Evolutionary conservation across 495 filamentous ascomycete genomes (phyloP).

Genomic region (Pseudoneurospora amorphoporcata): DNA sequence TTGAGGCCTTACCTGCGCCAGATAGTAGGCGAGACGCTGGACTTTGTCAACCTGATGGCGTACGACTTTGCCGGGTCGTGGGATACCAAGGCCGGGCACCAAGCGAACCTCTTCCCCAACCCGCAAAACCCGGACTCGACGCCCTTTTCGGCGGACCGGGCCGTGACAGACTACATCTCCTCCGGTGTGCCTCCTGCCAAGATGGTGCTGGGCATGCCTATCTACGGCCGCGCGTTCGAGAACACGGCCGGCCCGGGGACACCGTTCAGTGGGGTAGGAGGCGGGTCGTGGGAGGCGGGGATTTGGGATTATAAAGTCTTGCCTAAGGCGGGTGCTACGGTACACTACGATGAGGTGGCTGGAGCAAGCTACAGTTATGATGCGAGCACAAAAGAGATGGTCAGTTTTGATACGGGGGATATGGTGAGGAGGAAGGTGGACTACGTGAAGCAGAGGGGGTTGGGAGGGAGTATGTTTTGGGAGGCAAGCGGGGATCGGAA

Average conservation of each 20-base stretch:
- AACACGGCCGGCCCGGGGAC: constrained; percentile 58
- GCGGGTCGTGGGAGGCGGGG: constrained; percentile 62
- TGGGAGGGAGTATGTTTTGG: constrained; percentile 90
- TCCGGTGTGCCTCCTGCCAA: constrained; percentile 53
- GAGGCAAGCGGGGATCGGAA: constrained; percentile 65
- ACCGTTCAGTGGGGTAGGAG: constrained; percentile 53
- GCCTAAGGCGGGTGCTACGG: constrained; percentile 36
- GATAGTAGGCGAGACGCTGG: constrained; percentile 65
- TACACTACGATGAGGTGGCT: constrained; percentile 32
- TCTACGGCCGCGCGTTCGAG: constrained; percentile 75
- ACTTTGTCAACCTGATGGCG: constrained; percentile 82
- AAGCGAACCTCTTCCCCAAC: constrained; percentile 63
- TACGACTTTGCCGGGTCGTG: constrained; percentile 67
- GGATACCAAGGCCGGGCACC: constrained; percentile 55
- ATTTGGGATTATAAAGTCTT: constrained; percentile 76
- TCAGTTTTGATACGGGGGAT: constrained; percentile 64
- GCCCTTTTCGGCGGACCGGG: constrained; percentile 57
- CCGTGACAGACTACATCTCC: constrained; percentile 55
- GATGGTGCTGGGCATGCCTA: constrained; percentile 74
- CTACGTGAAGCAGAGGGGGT: constrained; percentile 50
- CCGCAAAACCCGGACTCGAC: constrained; percentile 41
- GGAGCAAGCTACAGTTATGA: constrained; percentile 67
- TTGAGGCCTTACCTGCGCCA: constrained; percentile 42
- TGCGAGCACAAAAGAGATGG: constrained; percentile 40
- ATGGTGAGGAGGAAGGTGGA: constrained; percentile 52